phyloP scores from a whole-genome alignment of 495 filamentous ascomycete species.

The Penicillium samsonianum region DNA sequence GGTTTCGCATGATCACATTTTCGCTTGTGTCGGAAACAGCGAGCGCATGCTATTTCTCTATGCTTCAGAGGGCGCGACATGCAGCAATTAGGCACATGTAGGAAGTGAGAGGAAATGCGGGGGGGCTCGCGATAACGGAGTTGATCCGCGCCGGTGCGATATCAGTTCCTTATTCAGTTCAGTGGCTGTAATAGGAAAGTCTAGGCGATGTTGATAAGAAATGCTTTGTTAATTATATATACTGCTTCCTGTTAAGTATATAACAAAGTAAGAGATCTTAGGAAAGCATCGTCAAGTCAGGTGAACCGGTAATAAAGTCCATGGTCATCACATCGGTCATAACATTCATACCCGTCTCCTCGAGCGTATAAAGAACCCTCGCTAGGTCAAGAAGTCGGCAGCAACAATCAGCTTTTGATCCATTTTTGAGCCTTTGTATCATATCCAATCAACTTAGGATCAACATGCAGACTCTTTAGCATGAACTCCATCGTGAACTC shows the following conservation, averaged over 20 bases:
- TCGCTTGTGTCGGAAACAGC: constrained; percentile 38
- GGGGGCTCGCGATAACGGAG: constrained; percentile 20
- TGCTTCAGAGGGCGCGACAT: constrained; percentile 34
- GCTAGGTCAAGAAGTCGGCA: not conserved
- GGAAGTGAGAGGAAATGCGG: constrained; percentile 18
- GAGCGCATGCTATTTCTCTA: constrained; percentile 35
- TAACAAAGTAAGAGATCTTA: not conserved
- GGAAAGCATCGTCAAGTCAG: not conserved
- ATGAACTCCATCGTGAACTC: constrained; percentile 74
- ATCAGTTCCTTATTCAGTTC: constrained; percentile 8
- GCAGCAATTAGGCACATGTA: constrained; percentile 11
- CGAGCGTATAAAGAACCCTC: not conserved
- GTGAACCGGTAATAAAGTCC: not conserved
- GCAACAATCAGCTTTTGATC: constrained; percentile 34
- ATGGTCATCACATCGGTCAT: not conserved
- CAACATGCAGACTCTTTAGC: constrained; percentile 67
- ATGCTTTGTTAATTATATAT: not conserved
- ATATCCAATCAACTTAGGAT: constrained; percentile 63
- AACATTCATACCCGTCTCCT: not conserved
- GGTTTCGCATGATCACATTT: constrained; percentile 41
- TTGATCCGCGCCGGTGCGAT: constrained; percentile 7
- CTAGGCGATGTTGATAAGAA: constrained; percentile 19
- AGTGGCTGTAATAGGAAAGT: constrained; percentile 21
- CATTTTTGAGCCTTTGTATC: constrained; percentile 57
- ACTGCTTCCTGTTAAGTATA: not conserved